Base-by-base conservation (phyloP, 306 rosid species). In the Rubus idaeus region DNA sequence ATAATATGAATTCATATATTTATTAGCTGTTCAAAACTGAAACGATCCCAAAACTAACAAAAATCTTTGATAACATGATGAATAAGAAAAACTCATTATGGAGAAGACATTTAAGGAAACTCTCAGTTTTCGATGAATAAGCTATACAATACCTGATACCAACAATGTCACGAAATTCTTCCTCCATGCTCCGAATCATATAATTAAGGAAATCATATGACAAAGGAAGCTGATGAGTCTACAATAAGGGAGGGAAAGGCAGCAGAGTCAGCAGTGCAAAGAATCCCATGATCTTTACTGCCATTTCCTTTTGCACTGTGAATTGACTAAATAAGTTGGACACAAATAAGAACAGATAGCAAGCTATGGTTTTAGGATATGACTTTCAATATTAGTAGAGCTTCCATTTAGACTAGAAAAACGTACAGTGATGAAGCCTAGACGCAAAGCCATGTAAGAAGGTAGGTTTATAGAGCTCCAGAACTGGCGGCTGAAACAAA, bases 111-210 rank as follows among this genome's bases (percentile, higher is more conserved):
- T 4, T 37, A 16, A 63, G 37, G 46, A 63, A 37, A 16, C 23
- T 10, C 49, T 44, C 63, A 20, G 45, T 39, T 52, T 20, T 45
- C 70, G 80, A 20, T 50, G 21, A 75, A 63, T 49, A 71, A 20
- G 74, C 20, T 51, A 67, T 58, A 62, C n/a, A 40, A 5, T 76
- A 95, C 97, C 96, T 92, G 68, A 95, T 80, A 50, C 98, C 98
- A 62, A 95, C 96, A 21, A 92, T 89, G 76, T 92, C 92, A 10
- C 96, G 88, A 74, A 95, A 92, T 62, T 95, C 98, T 4, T 95
- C 97, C 49, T 95, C 97, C 98, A 95, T 89, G 92, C 97, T 95
- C 74, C 97, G 93, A 63, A 95, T 89, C 95, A 95, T 90, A 74
- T 95, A 95, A 78, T 87, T 95, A 55, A 85, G 98, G 83, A 95